phyloP scores from a whole-genome alignment of 768 basidiomycete species.

The Termitomyces sp. region DNA sequence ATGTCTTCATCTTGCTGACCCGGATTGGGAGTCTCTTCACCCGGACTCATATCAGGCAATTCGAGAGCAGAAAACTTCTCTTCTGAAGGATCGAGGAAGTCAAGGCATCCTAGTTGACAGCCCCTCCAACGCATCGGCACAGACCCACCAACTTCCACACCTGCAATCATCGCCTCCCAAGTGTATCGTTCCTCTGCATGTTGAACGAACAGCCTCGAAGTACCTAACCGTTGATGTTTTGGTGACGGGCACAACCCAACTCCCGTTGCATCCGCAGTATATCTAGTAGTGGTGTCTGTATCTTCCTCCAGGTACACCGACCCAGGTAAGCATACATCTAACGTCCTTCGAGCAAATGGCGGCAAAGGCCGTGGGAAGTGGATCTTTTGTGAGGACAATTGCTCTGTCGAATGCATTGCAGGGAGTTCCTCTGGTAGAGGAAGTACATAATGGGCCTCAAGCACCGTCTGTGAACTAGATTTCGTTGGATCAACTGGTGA shows the following conservation, averaged over 20 bases:
- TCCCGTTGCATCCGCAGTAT: slow-evolving; percentile 24
- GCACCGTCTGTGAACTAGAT: slow-evolving; percentile 17
- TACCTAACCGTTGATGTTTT: slow-evolving; percentile 23
- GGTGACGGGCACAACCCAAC: slow-evolving; percentile 47
- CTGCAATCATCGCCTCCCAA: slow-evolving; percentile 56
- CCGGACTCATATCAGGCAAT: slow-evolving; percentile 7
- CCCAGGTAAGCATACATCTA: slow-evolving; percentile 34
- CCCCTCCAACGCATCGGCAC: slow-evolving; percentile 69
- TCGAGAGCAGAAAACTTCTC: not conserved
- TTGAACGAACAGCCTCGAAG: slow-evolving; percentile 39
- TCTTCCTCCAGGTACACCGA: slow-evolving; percentile 25
- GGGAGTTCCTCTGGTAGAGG: slow-evolving; percentile 24
- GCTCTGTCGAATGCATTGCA: not conserved
- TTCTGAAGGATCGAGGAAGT: slow-evolving; percentile 40
- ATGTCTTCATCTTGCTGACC: not conserved
- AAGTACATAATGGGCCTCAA: slow-evolving; percentile 27
- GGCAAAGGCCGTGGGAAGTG: slow-evolving; percentile 20
- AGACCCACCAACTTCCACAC: slow-evolving; percentile 42
- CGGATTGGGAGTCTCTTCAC: not conserved
- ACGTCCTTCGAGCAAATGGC: slow-evolving; percentile 21
- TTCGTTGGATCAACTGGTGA: slow-evolving; percentile 17
- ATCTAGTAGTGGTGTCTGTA: slow-evolving; percentile 18
- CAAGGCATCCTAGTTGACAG: slow-evolving; percentile 57
- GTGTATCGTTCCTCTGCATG: slow-evolving; percentile 59
- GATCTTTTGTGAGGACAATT: slow-evolving; percentile 5